Percentiles rank a stretch among this genome's conserved stretches.
These are phyloP conservation scores for Funneliformis caledonium DNA, from an alignment of 371 early-diverging fungal species.

Conservation along the genomic window DNA sequence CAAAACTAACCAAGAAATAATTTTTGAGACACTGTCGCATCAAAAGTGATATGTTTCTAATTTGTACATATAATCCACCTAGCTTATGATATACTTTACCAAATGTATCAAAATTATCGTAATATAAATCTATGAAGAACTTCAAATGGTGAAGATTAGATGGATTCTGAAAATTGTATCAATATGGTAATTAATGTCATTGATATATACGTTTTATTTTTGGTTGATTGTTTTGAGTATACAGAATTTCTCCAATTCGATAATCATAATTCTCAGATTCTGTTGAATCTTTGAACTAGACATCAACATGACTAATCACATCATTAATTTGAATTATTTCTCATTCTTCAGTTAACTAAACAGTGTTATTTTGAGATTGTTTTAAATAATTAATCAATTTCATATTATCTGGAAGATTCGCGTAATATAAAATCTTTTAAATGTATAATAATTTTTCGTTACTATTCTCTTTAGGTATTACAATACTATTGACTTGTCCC, in stretches of 20 bases:
- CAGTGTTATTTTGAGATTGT: background rate
- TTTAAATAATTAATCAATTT: background rate
- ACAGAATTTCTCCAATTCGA: background rate
- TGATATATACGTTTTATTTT: background rate
- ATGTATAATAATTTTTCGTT: too few species aligned
- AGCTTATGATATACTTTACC: too few species aligned
- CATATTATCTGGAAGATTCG: background rate
- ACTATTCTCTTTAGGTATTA: background rate
- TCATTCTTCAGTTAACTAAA: background rate
- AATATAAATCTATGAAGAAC: too few species aligned
- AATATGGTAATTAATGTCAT: background rate
- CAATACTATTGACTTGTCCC: background rate
- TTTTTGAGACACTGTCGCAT: background rate
- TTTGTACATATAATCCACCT: background rate
- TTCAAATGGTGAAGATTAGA: too few species aligned
- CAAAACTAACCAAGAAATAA: background rate
- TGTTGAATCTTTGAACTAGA: background rate
- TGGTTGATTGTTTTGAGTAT: background rate
- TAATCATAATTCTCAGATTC: background rate
- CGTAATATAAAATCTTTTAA: background rate
- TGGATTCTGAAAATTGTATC: too few species aligned
- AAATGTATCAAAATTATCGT: too few species aligned
- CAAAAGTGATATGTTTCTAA: background rate
- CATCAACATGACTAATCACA: background rate
- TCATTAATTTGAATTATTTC: background rate